Evolutionary conservation across 257 asterid genomes (phyloP).

Genomic region (Solanum chilense): DNA sequence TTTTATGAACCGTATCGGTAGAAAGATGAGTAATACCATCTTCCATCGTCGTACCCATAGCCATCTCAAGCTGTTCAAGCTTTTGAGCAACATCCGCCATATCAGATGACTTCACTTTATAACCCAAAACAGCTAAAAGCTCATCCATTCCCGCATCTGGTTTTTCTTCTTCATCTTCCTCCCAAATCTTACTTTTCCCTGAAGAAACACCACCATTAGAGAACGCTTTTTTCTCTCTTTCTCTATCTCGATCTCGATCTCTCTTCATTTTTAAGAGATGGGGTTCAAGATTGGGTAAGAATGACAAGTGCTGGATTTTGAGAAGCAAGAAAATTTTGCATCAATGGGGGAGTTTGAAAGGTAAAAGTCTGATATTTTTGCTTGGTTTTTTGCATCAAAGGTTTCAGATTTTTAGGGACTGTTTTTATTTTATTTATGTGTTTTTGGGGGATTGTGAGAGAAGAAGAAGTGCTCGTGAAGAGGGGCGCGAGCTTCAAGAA

Average conservation of each 20-base stretch:
- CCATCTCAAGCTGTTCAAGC: constrained; percentile 71
- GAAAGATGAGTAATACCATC: constrained; percentile 45
- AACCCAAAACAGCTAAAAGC: constrained; percentile 66
- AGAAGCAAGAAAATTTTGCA: constrained; percentile 34
- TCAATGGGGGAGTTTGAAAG: constrained; percentile 23
- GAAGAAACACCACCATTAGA: neutral
- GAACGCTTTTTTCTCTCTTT: neutral
- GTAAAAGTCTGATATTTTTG: constrained; percentile 13
- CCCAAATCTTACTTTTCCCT: constrained; percentile 43
- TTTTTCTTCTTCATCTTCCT: constrained; percentile 19
- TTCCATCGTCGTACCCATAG: constrained; percentile 45
- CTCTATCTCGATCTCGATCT: constrained; percentile 51
- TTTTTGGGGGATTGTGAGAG: neutral
- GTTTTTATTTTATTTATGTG: neutral
- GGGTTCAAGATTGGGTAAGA: neutral
- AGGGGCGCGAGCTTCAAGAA: constrained; percentile 68
- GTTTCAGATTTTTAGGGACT: constrained; percentile 3
- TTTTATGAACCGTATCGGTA: constrained; percentile 44
- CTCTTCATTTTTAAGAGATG: constrained; percentile 35
- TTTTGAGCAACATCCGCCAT: constrained; percentile 78
- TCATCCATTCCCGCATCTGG: constrained; percentile 75
- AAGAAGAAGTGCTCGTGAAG: constrained; percentile 31
- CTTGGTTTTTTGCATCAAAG: constrained; percentile 44
- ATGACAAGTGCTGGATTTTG: neutral
- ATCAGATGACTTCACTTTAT: constrained; percentile 67